These are phyloP conservation scores for Patellaria atrata DNA, from an alignment of 495 filamentous ascomycete genomes.

Conservation along the genomic window DNA sequence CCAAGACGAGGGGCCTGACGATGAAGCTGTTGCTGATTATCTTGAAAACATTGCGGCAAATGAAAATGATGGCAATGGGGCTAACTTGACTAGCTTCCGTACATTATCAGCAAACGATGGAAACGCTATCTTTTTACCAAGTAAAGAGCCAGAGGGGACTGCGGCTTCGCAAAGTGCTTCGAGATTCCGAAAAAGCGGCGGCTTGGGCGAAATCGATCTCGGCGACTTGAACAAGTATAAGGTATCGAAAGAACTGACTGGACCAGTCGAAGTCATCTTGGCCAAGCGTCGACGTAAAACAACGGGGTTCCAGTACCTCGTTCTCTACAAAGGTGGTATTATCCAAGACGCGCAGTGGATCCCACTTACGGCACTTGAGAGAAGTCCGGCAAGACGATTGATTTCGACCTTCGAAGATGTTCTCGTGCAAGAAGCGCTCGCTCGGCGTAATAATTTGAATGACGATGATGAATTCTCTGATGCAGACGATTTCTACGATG, in stretches of 20 bases:
- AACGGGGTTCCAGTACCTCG: conserved; percentile 37
- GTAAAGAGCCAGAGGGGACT: conserved; percentile 31
- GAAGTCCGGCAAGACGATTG: conserved; percentile 19
- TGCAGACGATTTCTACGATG: conserved; percentile 25
- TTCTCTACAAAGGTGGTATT: conserved; percentile 31
- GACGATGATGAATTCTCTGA: conserved; percentile 22
- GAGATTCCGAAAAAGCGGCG: too few species aligned
- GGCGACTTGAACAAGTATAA: conserved; percentile 34
- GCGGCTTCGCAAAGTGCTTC: too few species aligned
- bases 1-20: conserved; percentile 34
- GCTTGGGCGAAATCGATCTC: too few species aligned
- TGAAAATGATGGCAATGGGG: not conserved
- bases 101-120: conserved; percentile 8
- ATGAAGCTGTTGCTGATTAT: conserved; percentile 56
- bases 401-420: not conserved
- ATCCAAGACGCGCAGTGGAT: conserved; percentile 39
- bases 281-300: conserved; percentile 29
- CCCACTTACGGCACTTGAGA: conserved; percentile 16
- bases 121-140: conserved; percentile 16
- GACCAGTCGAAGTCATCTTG: conserved; percentile 27
- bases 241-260: conserved; percentile 20
- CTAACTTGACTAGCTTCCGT: conserved; percentile 1
- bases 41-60: conserved; percentile 47
- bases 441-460: not conserved
- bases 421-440: not conserved